A percentile compares a stretch with the other conserved stretches of the same genome.
These are phyloP conservation scores for Ajuga reptans DNA, from an alignment of 305 asterid genomes.

Conservation along the genomic window DNA sequence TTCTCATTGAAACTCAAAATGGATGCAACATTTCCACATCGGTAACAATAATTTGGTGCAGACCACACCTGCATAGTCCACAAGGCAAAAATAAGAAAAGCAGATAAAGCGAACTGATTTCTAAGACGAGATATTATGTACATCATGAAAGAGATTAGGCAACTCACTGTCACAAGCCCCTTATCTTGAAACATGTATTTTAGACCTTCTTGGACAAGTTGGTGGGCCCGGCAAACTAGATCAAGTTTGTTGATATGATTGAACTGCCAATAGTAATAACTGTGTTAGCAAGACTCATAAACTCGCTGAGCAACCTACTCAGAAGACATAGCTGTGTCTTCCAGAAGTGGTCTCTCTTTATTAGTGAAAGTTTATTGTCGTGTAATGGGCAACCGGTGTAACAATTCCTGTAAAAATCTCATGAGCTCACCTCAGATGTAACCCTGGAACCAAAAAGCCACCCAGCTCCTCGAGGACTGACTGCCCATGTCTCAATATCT, in stretches of 20 bases:
- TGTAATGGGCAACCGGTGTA: background rate
- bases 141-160: conserved; percentile 4
- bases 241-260: conserved; percentile 93
- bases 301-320: background rate
- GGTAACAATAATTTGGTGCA: conserved; percentile 96
- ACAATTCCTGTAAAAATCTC: background rate
- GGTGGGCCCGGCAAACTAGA: conserved; percentile 97
- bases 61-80: conserved; percentile 80
- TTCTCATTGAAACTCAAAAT: conserved; percentile 93
- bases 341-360: background rate
- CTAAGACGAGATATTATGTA: background rate
- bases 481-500: conserved; percentile 99
- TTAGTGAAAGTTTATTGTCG: background rate
- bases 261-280: conserved; percentile 48
- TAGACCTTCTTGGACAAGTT: conserved; percentile 97
- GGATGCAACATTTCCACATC: conserved; percentile 99
- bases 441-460: conserved; percentile 99
- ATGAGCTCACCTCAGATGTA: conserved; percentile 68
- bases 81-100: conserved; percentile 6
- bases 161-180: conserved; percentile 96
- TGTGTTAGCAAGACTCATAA: background rate
- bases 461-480: conserved; percentile 99
- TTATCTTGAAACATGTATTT: conserved; percentile 98
- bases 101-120: conserved; percentile 11
- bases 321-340: background rate